Evolutionary conservation across 1,139 yeast species (phyloP), one percentile per base, ranked within the genome.

Genomic region (Hansenula lynferdii): DNA sequence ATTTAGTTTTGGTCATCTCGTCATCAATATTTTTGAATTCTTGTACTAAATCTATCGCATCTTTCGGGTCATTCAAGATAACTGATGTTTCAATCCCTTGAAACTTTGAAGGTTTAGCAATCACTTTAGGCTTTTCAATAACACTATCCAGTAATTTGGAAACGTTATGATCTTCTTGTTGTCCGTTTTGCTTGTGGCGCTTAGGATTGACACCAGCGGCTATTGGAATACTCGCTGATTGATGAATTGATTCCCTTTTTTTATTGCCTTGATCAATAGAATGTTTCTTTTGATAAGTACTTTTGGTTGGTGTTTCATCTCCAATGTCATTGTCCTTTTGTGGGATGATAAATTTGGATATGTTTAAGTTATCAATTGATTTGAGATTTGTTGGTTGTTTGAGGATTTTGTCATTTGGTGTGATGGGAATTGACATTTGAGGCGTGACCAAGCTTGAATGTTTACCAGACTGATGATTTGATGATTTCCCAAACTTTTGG

Each of bases 11-110:
- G 21, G 40, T 15, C 3, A 34, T 23, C 4, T 21, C 23, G 22
- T 45, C 49, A 15, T 42, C 50, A 31, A 47, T 39, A 23, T 33
- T 29, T 28, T 39, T 39, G 37, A 51, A 51, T 6, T 47, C 42
- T 4, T 40, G 31, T 5, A 34, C 39, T 20, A 43, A 20, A 15
- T 30, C 14, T 1, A 39, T 27, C 2, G 23, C 18, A 8, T 39
- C 42, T 4, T 36, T 19, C 14, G 29, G 22, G 6, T 19, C 15
- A n/a, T 34, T 32, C 2, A 36, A 44, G 16, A 45, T 28, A 9
- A 46, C 23, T 1, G 41, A 34, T n/a, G 39, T 37, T 3, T 21
- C 28, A 12, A 42, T 23, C 1, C 39, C 35, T 7, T 30, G 19
- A 27, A 42, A 48, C 8, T 41, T 34, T 10, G 44, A 35, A 8